phyloP scores from a whole-genome alignment of 495 filamentous ascomycete genomes.

The Trypethelium eluteriae region DNA sequence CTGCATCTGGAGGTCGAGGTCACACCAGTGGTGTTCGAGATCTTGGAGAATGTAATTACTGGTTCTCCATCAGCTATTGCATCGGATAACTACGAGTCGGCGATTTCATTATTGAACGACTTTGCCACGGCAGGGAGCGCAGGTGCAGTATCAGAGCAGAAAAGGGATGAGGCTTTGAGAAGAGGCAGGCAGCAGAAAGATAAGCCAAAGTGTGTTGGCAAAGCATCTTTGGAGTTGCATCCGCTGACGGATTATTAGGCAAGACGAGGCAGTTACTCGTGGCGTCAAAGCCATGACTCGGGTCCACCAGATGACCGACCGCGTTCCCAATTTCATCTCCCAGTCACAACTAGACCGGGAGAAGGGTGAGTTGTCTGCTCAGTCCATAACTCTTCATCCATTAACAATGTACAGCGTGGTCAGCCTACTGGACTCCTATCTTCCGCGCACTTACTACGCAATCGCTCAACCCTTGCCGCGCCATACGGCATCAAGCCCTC shows the following conservation, averaged over 20 bases:
- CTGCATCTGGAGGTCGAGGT: conserved; percentile 60
- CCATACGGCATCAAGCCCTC: conserved; percentile 82
- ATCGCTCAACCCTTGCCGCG: conserved; percentile 90
- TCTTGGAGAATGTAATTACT: conserved; percentile 65
- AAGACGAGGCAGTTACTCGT: conserved; percentile 67
- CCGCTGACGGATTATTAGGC: conserved; percentile 47
- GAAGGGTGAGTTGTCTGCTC: conserved; percentile 51
- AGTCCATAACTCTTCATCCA: neutral
- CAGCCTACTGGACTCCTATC: conserved; percentile 94
- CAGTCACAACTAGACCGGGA: conserved; percentile 85
- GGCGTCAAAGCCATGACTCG: conserved; percentile 72
- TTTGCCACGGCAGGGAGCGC: conserved; percentile 81
- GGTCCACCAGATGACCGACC: conserved; percentile 68
- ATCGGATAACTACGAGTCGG: conserved; percentile 89
- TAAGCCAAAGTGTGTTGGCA: conserved; percentile 27
- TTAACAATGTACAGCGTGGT: conserved; percentile 61
- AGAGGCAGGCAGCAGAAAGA: conserved; percentile 45
- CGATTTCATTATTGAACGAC: conserved; percentile 73
- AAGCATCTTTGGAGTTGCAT: conserved; percentile 35
- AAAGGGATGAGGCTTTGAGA: conserved; percentile 53
- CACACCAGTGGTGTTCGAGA: conserved; percentile 70
- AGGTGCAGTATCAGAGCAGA: conserved; percentile 71
- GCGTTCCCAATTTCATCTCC: conserved; percentile 77
- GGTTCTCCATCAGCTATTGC: conserved; percentile 65
- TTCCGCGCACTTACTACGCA: conserved; percentile 81